A percentile compares a stretch with the other conserved stretches of the same genome.
Conservation (phyloP, 352 stramenopile genomes). For the Globisporangium viniferum region DNA sequence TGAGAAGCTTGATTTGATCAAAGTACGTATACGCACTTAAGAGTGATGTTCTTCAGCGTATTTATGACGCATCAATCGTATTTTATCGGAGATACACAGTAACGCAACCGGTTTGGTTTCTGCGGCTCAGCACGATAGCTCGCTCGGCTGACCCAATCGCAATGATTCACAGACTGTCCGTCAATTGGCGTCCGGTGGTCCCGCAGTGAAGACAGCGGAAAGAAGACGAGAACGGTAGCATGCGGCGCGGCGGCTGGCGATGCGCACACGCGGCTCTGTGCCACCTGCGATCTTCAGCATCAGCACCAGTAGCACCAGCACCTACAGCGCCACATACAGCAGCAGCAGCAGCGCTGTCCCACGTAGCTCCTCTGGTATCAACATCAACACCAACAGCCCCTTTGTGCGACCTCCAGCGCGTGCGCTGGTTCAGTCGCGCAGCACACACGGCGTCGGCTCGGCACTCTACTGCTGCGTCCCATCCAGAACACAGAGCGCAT, state of each 20-base stretch:
- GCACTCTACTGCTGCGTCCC: background rate
- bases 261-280: constrained; percentile 7
- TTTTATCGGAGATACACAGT: background rate
- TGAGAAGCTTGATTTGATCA: background rate
- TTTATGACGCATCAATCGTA: background rate
- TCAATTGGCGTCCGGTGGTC: constrained; percentile 1
- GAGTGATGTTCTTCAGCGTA: background rate
- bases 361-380: background rate
- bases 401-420: background rate
- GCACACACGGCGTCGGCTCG: constrained; percentile 4
- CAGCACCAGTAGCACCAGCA: background rate
- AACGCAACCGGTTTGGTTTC: background rate
- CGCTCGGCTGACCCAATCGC: background rate
- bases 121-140: background rate
- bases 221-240: background rate
- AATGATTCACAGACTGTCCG: background rate
- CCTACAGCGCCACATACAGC: background rate
- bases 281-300: background rate
- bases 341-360: background rate
- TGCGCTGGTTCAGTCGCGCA: constrained; percentile 17
- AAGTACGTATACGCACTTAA: constrained; percentile 2
- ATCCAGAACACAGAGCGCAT: background rate
- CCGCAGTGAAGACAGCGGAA: background rate
- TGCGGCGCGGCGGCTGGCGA: constrained; percentile 15
- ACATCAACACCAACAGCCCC: background rate